phyloP scores from a whole-genome alignment of 257 asterid species.

The Asclepias syriaca region DNA sequence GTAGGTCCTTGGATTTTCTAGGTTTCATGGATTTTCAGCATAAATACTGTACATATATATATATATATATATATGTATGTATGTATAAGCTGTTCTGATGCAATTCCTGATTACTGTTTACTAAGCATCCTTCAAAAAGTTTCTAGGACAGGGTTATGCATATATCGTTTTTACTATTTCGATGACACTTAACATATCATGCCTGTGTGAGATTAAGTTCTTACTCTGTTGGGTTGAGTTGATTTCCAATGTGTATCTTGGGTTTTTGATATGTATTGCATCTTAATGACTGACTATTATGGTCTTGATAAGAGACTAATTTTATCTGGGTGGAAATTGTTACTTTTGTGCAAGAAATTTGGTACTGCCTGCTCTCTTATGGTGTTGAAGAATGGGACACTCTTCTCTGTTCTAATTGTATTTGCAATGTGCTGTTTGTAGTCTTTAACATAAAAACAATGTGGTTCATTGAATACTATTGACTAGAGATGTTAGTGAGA shows the following conservation, averaged over 20 bases:
- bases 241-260: background rate
- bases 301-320: background rate
- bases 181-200: background rate
- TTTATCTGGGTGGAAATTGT: background rate
- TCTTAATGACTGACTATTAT: background rate
- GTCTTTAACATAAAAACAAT: background rate
- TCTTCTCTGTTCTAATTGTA: background rate
- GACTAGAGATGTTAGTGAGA: background rate
- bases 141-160: background rate
- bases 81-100: background rate
- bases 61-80: too few species aligned
- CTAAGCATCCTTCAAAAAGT: background rate
- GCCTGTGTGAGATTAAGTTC: background rate
- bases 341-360: background rate
- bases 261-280: background rate
- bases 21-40: background rate
- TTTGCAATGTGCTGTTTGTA: background rate
- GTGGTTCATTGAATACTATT: background rate
- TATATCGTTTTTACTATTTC: too few species aligned
- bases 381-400: background rate
- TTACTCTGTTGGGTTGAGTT: background rate
- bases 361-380: background rate
- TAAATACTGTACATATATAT: background rate
- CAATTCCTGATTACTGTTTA: background rate
- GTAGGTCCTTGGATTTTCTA: background rate